A percentile compares a stretch with the other conserved stretches of the same genome.
Evolutionary conservation across 805 yeast species (phyloP).

Genomic region (Kuraishia capsulata): DNA sequence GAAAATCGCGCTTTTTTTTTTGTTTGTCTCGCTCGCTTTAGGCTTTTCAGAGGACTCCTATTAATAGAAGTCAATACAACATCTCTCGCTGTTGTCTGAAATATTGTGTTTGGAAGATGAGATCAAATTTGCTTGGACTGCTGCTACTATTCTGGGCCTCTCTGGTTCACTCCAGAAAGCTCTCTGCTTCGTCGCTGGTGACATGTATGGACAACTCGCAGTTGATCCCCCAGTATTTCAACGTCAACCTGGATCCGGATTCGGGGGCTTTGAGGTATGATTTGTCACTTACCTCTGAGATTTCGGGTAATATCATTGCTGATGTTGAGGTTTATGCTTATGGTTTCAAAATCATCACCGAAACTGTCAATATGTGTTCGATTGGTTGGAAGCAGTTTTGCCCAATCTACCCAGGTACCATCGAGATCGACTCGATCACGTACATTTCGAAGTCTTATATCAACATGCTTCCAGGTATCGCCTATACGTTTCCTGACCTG

Average conservation of each 20-base stretch:
- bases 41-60: too few species aligned
- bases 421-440: constrained; percentile 66
- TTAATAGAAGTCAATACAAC: too few species aligned
- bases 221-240: constrained; percentile 63
- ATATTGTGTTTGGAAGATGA: too few species aligned
- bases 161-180: constrained; percentile 15
- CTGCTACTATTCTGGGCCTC: neutral
- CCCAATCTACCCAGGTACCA: constrained; percentile 75
- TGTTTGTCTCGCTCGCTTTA: too few species aligned
- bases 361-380: constrained; percentile 52
- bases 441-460: constrained; percentile 43
- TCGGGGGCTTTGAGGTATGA: constrained; percentile 58
- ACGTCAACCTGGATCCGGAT: constrained; percentile 70
- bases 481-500: constrained; percentile 78
- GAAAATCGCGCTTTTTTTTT: too few species aligned
- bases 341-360: constrained; percentile 63
- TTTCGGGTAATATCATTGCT: constrained; percentile 60
- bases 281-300: constrained; percentile 59
- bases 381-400: constrained; percentile 81
- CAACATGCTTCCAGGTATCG: constrained; percentile 68
- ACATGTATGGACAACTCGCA: constrained; percentile 77
- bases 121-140: too few species aligned
- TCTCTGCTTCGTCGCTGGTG: constrained; percentile 69
- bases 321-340: constrained; percentile 73
- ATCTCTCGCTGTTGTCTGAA: too few species aligned